A percentile compares a stretch with the other conserved stretches of the same genome.
Evolutionary conservation across 2,329 filamentous ascomycete species (phyloP).

Genomic region (Tolypocladium amazonense): DNA sequence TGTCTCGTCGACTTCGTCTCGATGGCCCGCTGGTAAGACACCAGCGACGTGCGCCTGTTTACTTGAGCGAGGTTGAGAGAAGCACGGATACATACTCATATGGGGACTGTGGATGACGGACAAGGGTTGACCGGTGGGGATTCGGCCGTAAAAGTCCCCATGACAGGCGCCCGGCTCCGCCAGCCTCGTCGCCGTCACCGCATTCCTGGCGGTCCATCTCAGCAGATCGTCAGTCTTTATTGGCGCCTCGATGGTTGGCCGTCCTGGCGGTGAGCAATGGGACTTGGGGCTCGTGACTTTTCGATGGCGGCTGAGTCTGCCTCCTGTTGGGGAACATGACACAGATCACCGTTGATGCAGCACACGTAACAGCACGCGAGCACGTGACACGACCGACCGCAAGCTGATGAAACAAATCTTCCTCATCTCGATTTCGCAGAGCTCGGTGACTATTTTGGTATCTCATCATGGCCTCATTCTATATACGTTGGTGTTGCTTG

Average conservation of each 20-base stretch:
- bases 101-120: neutral
- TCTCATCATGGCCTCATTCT: constrained; percentile 3
- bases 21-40: neutral
- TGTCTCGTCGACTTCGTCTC: neutral
- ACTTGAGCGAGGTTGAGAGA: neutral
- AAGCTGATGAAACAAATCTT: neutral
- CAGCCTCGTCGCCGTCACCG: neutral
- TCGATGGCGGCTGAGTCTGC: neutral
- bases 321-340: neutral
- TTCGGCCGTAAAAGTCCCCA: neutral
- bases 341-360: neutral
- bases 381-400: neutral
- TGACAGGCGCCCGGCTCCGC: neutral
- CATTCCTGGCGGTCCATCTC: neutral
- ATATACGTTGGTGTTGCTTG: neutral
- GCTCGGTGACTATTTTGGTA: constrained; percentile 1
- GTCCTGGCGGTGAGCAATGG: neutral
- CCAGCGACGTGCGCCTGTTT: neutral
- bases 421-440: neutral
- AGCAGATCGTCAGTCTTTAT: neutral
- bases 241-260: neutral
- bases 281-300: no score
- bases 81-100: no score
- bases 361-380: neutral
- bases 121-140: neutral